Percentiles rank a stretch among this genome's conserved stretches.
Evolutionary conservation across 2,329 filamentous ascomycete species (phyloP).

Genomic region (Lecanoromycetidae sp.): DNA sequence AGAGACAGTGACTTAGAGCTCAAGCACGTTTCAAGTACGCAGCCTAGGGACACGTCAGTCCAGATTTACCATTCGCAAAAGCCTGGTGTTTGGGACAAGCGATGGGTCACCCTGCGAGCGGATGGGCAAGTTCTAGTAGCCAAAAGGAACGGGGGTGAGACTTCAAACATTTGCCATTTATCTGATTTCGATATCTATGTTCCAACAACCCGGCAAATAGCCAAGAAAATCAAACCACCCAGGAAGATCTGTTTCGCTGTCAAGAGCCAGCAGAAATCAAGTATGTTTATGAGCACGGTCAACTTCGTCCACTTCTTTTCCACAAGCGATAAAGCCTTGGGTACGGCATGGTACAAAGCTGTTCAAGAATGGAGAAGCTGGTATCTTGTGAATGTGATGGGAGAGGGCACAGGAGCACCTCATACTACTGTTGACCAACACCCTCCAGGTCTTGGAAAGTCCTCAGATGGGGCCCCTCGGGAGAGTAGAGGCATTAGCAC

Average conservation of each 20-base stretch:
- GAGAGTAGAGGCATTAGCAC: background rate
- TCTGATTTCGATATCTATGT: conserved; percentile 88
- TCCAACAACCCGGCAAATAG: conserved; percentile 54
- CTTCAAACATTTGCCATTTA: conserved; percentile 63
- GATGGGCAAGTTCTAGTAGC: conserved; percentile 61
- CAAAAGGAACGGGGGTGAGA: conserved; percentile 61
- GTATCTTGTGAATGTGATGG: conserved; percentile 69
- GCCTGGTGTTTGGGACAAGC: conserved; percentile 79
- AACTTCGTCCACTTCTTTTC: conserved; percentile 91
- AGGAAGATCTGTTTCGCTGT: conserved; percentile 78
- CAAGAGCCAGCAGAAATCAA: conserved; percentile 82
- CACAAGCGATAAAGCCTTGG: conserved; percentile 57
- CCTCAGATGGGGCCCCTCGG: background rate
- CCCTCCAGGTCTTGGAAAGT: background rate
- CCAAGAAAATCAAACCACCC: conserved; percentile 65
- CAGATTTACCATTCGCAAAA: conserved; percentile 70
- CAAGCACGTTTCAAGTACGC: conserved; percentile 48
- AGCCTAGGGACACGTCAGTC: conserved; percentile 55
- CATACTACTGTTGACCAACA: background rate
- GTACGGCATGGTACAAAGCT: conserved; percentile 55
- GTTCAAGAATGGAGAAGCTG: conserved; percentile 81
- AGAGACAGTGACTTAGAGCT: conserved; percentile 55
- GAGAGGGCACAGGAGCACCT: conserved; percentile 30
- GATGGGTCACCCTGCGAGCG: conserved; percentile 58
- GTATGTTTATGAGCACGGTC: conserved; percentile 66